Base-by-base conservation (phyloP, 2,329 filamentous ascomycete genomes). In the Beauveria australis region DNA sequence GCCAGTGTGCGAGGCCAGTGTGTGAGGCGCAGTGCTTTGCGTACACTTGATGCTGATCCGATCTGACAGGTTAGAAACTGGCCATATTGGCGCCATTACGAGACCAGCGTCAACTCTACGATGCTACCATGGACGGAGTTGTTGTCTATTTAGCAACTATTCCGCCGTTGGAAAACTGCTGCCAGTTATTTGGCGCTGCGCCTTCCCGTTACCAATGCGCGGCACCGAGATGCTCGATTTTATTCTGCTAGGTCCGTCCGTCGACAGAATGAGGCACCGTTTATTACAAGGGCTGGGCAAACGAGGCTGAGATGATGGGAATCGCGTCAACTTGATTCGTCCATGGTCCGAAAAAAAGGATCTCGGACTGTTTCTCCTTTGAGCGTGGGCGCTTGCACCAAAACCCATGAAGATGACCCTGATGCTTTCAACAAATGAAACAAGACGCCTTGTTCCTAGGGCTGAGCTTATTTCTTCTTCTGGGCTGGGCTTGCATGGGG, bases 401-500 rank as follows among this genome's bases (percentile, higher is more conserved):
- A 28, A 30, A n/a, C 26, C 41, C 41, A 43, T 43, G 41, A 43
- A 18, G 41, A 43, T 37, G 24, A 37, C 33, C 33, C 33, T 37
- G 33, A 37, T 37, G 33, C 33, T 37, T 37, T 37, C 33, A 37
- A 37, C 33, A 37, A 37, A 37, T 37, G 33, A 37, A 37, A 37
- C 33, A 43, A 18, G 41, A 19, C 33, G 14, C 33, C 37, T 57
- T 57, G 30, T 41, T 41, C 54, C 46, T 57, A 57, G 54, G 54
- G 54, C 54, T 57, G 54, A 57, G 54, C 54, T 57, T 57, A 57
- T 57, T 57, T 41, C 44, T 57, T 49, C 26, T 47, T 33, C 41
- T 22, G 26, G 26, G 43, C 16, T 9, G 49, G 6, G 14, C 7
- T 19, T 4, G 26, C 22, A 5, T n/a, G 9, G 24, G 24, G 10